Evolutionary conservation across 202 grass and related monocot genomes (phyloP), one percentile per base, ranked within the genome.

Genomic region (Elaeis oleifera): DNA sequence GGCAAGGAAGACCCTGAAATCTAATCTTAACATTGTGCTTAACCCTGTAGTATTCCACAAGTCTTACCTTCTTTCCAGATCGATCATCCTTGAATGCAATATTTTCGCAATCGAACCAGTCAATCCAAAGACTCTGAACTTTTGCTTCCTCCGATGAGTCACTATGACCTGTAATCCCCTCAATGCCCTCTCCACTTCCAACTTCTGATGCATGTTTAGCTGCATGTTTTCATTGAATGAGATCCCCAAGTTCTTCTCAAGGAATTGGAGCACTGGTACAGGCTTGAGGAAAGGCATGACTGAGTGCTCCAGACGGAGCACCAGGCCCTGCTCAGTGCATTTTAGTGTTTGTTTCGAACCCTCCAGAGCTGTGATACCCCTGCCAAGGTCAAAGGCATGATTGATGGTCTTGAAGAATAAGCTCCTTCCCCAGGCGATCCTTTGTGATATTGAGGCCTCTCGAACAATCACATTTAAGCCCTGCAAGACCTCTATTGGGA

Each of bases 401-500:
- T 76, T 18, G 23, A 74, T 18, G 36, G 22, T 44, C 36, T 44
- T 56, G 16, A 71, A 83, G 68, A 83, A 87, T 69, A 87, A 79
- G 58, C 58, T 72, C 52, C 63, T 65, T 24, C 79, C 79, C 51
- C 71, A 39, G 5, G 75, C 65, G 32, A 87, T 72, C 66, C 73
- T 81, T 28, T 60, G 44, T 67, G 58, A 74, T 24, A 27, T 23
- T 16, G 78, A 89, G 39, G 72, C 81, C 63, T 81, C 81, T 15
- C 77, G 71, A 28, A 85, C 74, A 79, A 85, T 61, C 44, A 85
- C 75, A 78, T 85, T 80, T 72, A 89, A 68, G 50, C 65, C 78
- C 44, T 89, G 78, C 57, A 85, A 85, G 50, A 89, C 68, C 66
- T 89, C 86, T 69, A 67, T 70, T 54, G 67, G 78, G 18, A 85